Percentiles rank a stretch among this genome's conserved stretches.
These are phyloP conservation scores for Lichtheimia hyalospora DNA, from an alignment of 371 early-diverging fungal genomes.

Conservation along the genomic window DNA sequence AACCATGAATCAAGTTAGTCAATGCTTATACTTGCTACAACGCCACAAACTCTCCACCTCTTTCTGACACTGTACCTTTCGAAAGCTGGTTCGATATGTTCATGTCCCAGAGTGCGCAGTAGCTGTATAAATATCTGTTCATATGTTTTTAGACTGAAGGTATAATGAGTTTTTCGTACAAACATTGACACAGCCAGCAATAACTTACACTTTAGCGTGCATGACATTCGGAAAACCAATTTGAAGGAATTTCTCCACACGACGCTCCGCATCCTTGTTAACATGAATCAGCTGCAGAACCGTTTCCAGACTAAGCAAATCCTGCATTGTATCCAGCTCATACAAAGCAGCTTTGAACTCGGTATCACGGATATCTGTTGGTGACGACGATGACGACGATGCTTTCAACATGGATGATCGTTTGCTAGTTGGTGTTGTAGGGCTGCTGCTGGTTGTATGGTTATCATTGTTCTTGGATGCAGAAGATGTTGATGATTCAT, in stretches of 20 bases:
- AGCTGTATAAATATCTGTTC: constrained; percentile 65
- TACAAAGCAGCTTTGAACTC: constrained; percentile 14
- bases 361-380: constrained; percentile 3
- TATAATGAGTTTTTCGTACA: not conserved
- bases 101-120: constrained; percentile 56
- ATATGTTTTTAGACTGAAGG: constrained; percentile 43
- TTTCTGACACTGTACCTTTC: constrained; percentile 38
- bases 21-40: not conserved
- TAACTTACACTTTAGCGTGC: constrained; percentile 21
- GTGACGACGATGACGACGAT: constrained; percentile 5
- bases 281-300: constrained; percentile 77
- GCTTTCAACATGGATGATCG: constrained; percentile 12
- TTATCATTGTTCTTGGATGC: constrained; percentile 9
- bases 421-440: constrained; percentile 3
- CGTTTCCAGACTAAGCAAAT: constrained; percentile 73
- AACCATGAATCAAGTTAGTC: not conserved
- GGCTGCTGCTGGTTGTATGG: constrained; percentile 3
- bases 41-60: not conserved
- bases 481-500: constrained; percentile 15
- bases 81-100: constrained; percentile 74
- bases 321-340: constrained; percentile 60
- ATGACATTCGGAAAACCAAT: constrained; percentile 27
- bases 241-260: constrained; percentile 44
- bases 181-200: not conserved
- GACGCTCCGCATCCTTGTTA: constrained; percentile 76